Evolutionary conservation across 2,329 filamentous ascomycete genomes (phyloP), one percentile per base, ranked within the genome.

Genomic region (Curvularia sp.): DNA sequence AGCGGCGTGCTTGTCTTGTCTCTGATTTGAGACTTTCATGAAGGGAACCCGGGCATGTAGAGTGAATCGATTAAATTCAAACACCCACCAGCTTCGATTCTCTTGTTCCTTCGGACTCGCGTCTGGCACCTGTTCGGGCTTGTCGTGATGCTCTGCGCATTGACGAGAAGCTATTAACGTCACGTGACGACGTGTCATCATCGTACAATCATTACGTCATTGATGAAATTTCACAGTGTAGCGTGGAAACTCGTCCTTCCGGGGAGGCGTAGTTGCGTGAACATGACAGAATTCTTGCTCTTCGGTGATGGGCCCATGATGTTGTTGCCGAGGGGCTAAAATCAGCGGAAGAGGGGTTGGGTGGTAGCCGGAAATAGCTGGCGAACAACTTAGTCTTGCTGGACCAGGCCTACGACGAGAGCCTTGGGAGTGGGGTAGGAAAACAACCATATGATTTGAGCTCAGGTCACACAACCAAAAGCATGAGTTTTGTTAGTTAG

Each of bases 51-150:
- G 62, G 64, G 64, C 70, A 70, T 71, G 68, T 75, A 74, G 70
- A 72, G 68, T 73, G 71, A 74, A 74, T 73, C 65, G 68, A 74
- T 72, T 65, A 67, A 66, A 59, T 64, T 59, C 61, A 64, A 63
- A 60, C 43, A 62, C 57, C 58, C 33, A 60, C 57, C 58, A 61
- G 48, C 53, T 63, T 61, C 51, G 53, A 55, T 20, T 39, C 13
- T 49, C 18, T n/a, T 8, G 20, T 49, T 20, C 12, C 5, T 8
- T 33, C 2, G 5, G 5, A 5, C 33, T 13, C 9, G 9, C n/a
- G 12, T 15, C 5, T 51, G 24, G 22, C 22, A 39, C 24, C 24
- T 22, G 5, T 28, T 24, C 33, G 12, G 31, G 24, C 24, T 1
- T 5, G 26, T 48, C 0, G 1, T 22, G 1, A 12, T 26, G 15